Percentiles rank a stretch among this genome's conserved stretches.
Conservation (phyloP, 352 stramenopile genomes). For the Thalassiosira hispida region DNA sequence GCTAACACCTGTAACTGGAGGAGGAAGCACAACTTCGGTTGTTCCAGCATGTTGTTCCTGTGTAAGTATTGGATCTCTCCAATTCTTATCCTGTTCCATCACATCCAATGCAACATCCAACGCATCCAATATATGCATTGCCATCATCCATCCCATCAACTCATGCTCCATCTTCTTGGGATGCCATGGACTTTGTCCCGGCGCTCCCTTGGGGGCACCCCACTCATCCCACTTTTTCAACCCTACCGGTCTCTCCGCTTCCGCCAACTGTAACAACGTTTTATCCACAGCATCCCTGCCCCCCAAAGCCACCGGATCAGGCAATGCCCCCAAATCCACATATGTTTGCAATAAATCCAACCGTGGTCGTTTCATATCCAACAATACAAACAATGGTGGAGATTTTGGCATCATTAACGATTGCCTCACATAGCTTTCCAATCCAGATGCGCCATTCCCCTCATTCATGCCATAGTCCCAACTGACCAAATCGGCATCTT, state of each 20-base stretch:
- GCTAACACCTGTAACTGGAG: slow-evolving; percentile 40
- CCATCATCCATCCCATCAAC: slow-evolving; percentile 76
- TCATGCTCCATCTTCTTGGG: slow-evolving; percentile 82
- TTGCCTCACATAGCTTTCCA: slow-evolving; percentile 60
- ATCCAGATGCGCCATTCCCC: slow-evolving; percentile 48
- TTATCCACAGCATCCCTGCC: slow-evolving; percentile 56
- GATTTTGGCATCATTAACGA: slow-evolving; percentile 36
- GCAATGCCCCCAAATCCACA: slow-evolving; percentile 42
- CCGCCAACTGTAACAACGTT: slow-evolving; percentile 52
- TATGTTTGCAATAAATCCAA: slow-evolving; percentile 53
- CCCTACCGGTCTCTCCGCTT: slow-evolving; percentile 57
- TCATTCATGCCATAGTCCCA: slow-evolving; percentile 73
- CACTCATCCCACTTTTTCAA: slow-evolving; percentile 79
- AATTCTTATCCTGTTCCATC: slow-evolving; percentile 48
- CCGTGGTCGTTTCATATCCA: slow-evolving; percentile 43
- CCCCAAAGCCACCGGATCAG: slow-evolving; percentile 43
- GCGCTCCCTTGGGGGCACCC: slow-evolving; percentile 59
- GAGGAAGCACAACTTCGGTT: slow-evolving; percentile 26
- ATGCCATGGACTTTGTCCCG: slow-evolving; percentile 68
- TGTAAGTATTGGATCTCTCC: slow-evolving; percentile 29
- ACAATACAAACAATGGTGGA: slow-evolving; percentile 51
- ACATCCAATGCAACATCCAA: slow-evolving; percentile 53
- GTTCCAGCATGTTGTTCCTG: not conserved
- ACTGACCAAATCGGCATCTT: slow-evolving; percentile 34
- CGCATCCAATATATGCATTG: slow-evolving; percentile 78